Percentiles rank a stretch among this genome's conserved stretches.
phyloP scores from a whole-genome alignment of 768 basidiomycete genomes.

The Rickenella mellea region DNA sequence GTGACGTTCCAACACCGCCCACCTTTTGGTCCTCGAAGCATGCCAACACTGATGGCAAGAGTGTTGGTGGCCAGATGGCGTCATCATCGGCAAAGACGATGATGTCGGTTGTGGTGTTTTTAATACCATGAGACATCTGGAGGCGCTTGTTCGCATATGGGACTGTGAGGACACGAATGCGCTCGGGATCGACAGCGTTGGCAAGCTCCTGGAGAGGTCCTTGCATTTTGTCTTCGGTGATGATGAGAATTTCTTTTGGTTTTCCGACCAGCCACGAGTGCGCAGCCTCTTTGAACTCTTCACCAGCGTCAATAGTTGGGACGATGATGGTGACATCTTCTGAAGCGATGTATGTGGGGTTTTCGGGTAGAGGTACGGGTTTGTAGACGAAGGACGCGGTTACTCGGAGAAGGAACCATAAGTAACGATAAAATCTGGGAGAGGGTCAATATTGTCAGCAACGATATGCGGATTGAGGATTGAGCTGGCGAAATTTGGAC shows the following conservation, averaged over 20 bases:
- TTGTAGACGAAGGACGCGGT: constrained; percentile 71
- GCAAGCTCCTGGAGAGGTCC: constrained; percentile 85
- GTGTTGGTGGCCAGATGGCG: constrained; percentile 89
- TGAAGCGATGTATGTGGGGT: constrained; percentile 80
- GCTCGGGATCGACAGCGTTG: constrained; percentile 73
- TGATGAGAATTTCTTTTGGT: constrained; percentile 74
- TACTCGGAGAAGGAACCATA: constrained; percentile 86
- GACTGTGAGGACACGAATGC: constrained; percentile 81
- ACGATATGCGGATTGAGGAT: background rate
- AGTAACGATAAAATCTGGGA: constrained; percentile 81
- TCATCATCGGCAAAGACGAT: constrained; percentile 94
- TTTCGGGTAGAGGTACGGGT: constrained; percentile 83
- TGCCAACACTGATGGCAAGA: constrained; percentile 81
- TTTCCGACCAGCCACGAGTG: constrained; percentile 87
- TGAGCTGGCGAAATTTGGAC: constrained; percentile 4
- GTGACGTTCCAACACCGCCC: constrained; percentile 86
- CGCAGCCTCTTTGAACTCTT: constrained; percentile 91
- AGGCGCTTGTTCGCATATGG: constrained; percentile 91
- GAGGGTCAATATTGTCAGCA: background rate
- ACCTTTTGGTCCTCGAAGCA: constrained; percentile 93
- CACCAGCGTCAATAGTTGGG: constrained; percentile 91
- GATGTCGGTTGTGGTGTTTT: constrained; percentile 84
- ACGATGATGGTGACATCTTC: constrained; percentile 97
- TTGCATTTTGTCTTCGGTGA: constrained; percentile 84
- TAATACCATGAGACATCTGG: constrained; percentile 91